These are phyloP conservation scores for Termitomyces sp. DNA, from an alignment of 768 basidiomycete species.

Conservation along the genomic window DNA sequence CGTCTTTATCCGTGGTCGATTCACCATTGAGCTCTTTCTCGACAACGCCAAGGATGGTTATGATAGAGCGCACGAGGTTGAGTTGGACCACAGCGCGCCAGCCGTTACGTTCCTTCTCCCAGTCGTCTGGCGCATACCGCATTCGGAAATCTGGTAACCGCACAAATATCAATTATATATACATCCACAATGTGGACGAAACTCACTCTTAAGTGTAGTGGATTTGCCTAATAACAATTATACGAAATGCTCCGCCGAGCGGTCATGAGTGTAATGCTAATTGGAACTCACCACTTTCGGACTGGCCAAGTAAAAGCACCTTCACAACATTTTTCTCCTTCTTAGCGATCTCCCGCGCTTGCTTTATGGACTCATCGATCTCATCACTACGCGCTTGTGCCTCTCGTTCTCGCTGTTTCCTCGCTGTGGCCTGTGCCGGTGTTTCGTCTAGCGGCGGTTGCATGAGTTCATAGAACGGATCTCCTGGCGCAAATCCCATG, in stretches of 20 bases:
- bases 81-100: slow-evolving; percentile 80
- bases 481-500: slow-evolving; percentile 33
- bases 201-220: slow-evolving; percentile 60
- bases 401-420: slow-evolving; percentile 40
- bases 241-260: neutral
- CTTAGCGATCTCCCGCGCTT: slow-evolving; percentile 37
- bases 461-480: slow-evolving; percentile 43
- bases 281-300: slow-evolving; percentile 52
- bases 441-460: slow-evolving; percentile 49
- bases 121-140: slow-evolving; percentile 56
- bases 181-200: neutral
- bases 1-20: slow-evolving; percentile 26
- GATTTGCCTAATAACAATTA: slow-evolving; percentile 54
- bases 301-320: slow-evolving; percentile 59
- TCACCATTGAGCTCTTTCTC: slow-evolving; percentile 47
- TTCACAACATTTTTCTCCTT: slow-evolving; percentile 46
- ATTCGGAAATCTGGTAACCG: slow-evolving; percentile 60
- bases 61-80: slow-evolving; percentile 71
- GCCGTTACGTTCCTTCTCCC: slow-evolving; percentile 62
- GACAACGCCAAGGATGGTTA: slow-evolving; percentile 57
- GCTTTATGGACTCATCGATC: slow-evolving; percentile 58
- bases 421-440: slow-evolving; percentile 41
- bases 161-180: neutral
- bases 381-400: slow-evolving; percentile 46
- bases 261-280: neutral